Percentiles rank a stretch among this genome's conserved stretches.
Conservation (phyloP, 2,329 filamentous ascomycete species). For the Fusarium metavorans region DNA sequence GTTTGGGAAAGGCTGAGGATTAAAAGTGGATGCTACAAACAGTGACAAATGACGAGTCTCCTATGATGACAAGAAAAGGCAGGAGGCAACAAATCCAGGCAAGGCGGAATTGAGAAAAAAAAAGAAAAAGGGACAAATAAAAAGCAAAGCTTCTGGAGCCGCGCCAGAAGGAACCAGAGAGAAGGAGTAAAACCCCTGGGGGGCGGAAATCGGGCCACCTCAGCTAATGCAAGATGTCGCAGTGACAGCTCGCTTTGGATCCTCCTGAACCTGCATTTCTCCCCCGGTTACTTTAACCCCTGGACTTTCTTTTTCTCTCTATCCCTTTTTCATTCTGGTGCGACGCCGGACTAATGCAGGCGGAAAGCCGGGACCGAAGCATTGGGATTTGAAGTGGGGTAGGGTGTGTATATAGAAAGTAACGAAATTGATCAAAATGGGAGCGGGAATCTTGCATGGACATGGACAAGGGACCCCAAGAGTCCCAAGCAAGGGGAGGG, state of each 20-base stretch:
- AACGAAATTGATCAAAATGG: constrained; percentile 13
- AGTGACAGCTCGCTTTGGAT: constrained; percentile 39
- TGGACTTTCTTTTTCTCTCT: background rate
- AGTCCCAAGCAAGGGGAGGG: background rate
- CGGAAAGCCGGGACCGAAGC: constrained; percentile 43
- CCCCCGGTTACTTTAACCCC: background rate
- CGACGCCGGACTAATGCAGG: constrained; percentile 43
- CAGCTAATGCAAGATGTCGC: constrained; percentile 43
- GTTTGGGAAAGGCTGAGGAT: background rate
- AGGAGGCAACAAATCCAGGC: background rate
- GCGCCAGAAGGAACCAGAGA: constrained; percentile 24
- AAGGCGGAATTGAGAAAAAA: background rate
- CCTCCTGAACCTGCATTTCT: constrained; percentile 7
- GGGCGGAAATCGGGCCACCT: constrained; percentile 26
- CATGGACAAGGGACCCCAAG: constrained; percentile 11
- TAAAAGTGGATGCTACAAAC: constrained; percentile 12
- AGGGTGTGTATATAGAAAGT: background rate
- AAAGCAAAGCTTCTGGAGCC: constrained; percentile 37
- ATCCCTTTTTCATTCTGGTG: constrained; percentile 16
- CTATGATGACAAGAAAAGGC: background rate
- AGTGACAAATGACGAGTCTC: constrained; percentile 14
- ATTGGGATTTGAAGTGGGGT: constrained; percentile 36
- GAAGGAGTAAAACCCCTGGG: background rate
- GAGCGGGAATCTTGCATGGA: constrained; percentile 39
- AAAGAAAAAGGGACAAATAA: constrained; percentile 12